Evolutionary conservation across 78 protist genomes (phyloP).

Genomic region (Blattamonas nauphoetae): DNA sequence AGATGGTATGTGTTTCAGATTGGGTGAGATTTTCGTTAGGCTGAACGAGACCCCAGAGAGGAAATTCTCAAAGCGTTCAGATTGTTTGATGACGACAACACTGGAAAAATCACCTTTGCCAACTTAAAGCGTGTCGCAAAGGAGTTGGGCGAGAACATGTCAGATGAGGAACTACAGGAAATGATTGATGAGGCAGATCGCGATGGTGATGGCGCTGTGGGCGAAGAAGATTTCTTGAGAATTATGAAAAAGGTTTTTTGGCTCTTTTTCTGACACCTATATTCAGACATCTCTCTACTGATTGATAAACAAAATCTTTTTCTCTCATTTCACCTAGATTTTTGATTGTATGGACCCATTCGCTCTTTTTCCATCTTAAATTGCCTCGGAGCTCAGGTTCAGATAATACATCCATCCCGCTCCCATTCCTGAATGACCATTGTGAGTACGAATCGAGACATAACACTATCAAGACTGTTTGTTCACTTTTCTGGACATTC

Average conservation of each 20-base stretch:
- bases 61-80: constrained; percentile 80
- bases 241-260: constrained; percentile 68
- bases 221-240: constrained; percentile 69
- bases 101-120: constrained; percentile 62
- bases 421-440: no score
- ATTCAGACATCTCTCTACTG: neutral
- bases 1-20: constrained; percentile 41
- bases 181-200: constrained; percentile 84
- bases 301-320: no score
- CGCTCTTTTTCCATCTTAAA: no score
- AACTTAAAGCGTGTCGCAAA: constrained; percentile 75
- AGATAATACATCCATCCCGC: no score
- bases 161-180: constrained; percentile 81
- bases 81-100: constrained; percentile 74
- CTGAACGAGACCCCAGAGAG: constrained; percentile 64
- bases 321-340: no score
- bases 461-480: no score
- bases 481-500: no score
- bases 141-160: constrained; percentile 81
- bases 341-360: no score
- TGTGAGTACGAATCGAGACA: no score
- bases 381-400: no score
- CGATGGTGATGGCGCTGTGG: constrained; percentile 70
- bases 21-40: constrained; percentile 9
- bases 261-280: neutral